A percentile compares a stretch with the other conserved stretches of the same genome.
These are phyloP conservation scores for Trichoderma afroharzianum DNA, from an alignment of 2,329 filamentous ascomycete genomes.

Conservation along the genomic window DNA sequence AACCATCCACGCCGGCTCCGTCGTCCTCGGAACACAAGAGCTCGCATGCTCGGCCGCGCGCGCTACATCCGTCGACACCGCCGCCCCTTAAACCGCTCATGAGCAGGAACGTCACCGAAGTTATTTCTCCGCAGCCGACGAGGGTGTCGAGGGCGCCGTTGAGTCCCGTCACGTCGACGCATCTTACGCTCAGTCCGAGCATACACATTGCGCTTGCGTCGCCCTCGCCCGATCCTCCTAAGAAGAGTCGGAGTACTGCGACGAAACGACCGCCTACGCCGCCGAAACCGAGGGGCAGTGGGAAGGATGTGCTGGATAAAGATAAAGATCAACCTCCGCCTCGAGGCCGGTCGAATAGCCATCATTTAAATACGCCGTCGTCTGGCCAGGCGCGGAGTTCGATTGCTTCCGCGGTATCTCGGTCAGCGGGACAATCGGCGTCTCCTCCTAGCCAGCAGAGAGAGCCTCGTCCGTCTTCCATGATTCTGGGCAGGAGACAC, in stretches of 20 bases:
- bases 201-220: slow-evolving; percentile 21
- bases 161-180: slow-evolving; percentile 29
- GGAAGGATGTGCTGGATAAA: slow-evolving; percentile 14
- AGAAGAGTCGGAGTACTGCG: slow-evolving; percentile 23
- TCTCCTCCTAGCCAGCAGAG: neutral
- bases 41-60: neutral
- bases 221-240: slow-evolving; percentile 30
- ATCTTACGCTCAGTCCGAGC: slow-evolving; percentile 24
- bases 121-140: slow-evolving; percentile 34
- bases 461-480: slow-evolving; percentile 17
- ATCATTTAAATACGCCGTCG: slow-evolving; percentile 16
- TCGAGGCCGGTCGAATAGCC: slow-evolving; percentile 14
- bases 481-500: slow-evolving; percentile 17
- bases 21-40: neutral
- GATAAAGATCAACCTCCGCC: neutral
- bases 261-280: slow-evolving; percentile 35
- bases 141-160: slow-evolving; percentile 30
- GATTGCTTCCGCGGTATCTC: neutral
- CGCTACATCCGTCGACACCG: slow-evolving; percentile 20
- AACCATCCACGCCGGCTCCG: neutral
- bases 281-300: slow-evolving; percentile 33
- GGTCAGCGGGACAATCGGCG: slow-evolving; percentile 5
- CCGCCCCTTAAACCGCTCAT: slow-evolving; percentile 21
- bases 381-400: neutral
- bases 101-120: slow-evolving; percentile 24